phyloP scores from a whole-genome alignment of 139 green algal genomes.

The Penium margaritaceum region DNA sequence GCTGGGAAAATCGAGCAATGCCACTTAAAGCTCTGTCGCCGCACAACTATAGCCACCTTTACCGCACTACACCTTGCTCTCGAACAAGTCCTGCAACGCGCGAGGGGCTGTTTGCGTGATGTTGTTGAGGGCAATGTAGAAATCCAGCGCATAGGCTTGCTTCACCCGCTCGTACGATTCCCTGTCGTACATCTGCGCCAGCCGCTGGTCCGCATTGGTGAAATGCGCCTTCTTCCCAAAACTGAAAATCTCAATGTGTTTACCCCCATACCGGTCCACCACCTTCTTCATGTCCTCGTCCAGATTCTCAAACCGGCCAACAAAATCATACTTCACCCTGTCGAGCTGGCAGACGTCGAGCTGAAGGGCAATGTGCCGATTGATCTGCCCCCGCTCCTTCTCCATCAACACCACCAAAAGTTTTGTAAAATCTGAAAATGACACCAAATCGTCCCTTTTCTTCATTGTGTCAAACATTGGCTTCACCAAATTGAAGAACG shows the following conservation, averaged over 20 bases:
- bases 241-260: slow-evolving; percentile 7
- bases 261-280: not conserved
- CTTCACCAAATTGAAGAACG: not conserved
- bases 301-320: slow-evolving; percentile 12
- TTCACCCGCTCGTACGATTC: not conserved
- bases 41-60: too few species aligned
- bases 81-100: not conserved
- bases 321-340: slow-evolving; percentile 9
- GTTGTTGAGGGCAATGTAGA: not conserved
- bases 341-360: not conserved
- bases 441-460: not conserved
- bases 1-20: too few species aligned
- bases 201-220: not conserved
- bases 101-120: not conserved
- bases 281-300: slow-evolving; percentile 1
- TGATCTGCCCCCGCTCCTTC: not conserved
- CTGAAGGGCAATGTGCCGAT: not conserved
- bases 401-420: not conserved
- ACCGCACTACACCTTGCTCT: too few species aligned
- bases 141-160: not conserved
- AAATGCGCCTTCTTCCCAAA: not conserved
- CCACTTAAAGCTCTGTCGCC: too few species aligned
- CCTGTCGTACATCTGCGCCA: not conserved
- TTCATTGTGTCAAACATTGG: not conserved
- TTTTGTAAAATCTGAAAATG: not conserved